Evolutionary conservation across 2,329 filamentous ascomycete genomes (phyloP), one percentile per base, ranked within the genome.

Genomic region (Trichoderma hamatum): DNA sequence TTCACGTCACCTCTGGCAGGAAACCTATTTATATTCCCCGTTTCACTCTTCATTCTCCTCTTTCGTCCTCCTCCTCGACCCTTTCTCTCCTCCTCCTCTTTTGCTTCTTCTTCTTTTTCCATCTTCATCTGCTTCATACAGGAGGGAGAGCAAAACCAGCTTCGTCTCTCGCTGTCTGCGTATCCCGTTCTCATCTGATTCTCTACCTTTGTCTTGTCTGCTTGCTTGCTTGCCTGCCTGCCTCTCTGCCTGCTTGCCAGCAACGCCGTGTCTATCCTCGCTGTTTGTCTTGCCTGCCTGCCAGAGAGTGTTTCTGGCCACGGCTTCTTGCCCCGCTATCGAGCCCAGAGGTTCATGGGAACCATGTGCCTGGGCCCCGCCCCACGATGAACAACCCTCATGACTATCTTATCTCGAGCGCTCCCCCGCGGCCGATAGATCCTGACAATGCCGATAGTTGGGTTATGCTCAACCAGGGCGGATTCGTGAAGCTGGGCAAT

Each of bases 401-500:
- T 75, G 79, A 81, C 73, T 81, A 80, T 72, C 76, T 81, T 69
- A 79, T 81, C 73, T 76, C 78, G 69, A 78, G 75, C 73, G 76
- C 75, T 71, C 74, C 74, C 72, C 72, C 76, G 59, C 76, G 76
- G 72, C 75, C 74, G 67, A 76, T 79, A 69, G 80, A 86, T 77
- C 82, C 85, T 88, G 81, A 88, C 82, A 82, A 87, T 78, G 79
- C 79, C 74, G 79, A 82, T 77, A 89, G 86, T 75, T 97, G 95
- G 95, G 95, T 97, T 56, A 97, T 97, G 94, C 89, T 97, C 76
- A 89, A 91, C 76, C 87, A 91, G 76, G 84, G 85, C 73, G 89
- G 90, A 70, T 96, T 97, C 80, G 90, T 96, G 77, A 92, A 91
- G 76, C 88, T 97, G 58, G 92, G 92, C 55, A 90, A 91, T 77